A percentile compares a stretch with the other conserved stretches of the same genome.
These are phyloP conservation scores for Ilex paraguariensis DNA, from an alignment of 305 asterid species.

Conservation along the genomic window DNA sequence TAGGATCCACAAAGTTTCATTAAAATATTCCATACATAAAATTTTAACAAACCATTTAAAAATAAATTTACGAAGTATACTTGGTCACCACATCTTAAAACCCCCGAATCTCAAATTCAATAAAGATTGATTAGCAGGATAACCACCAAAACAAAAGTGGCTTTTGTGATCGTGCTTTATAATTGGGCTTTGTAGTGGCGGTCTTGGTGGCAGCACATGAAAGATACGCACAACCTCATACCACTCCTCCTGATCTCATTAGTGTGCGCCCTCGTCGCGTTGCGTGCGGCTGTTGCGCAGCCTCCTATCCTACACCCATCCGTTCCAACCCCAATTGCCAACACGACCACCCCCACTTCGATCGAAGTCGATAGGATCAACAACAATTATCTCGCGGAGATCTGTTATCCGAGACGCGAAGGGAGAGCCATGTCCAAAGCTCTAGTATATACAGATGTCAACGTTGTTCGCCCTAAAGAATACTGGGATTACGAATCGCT, in stretches of 20 bases:
- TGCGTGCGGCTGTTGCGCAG: constrained; percentile 28
- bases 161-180: too few species aligned
- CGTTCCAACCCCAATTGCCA: background rate
- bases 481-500: constrained; percentile 92
- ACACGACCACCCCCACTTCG: too few species aligned
- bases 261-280: constrained; percentile 32
- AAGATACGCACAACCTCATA: constrained; percentile 10
- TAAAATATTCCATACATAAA: too few species aligned
- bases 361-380: too few species aligned
- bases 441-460: constrained; percentile 74
- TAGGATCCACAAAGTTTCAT: too few species aligned
- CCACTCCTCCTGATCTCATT: constrained; percentile 30
- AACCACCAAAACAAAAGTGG: too few species aligned
- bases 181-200: too few species aligned
- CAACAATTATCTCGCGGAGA: background rate
- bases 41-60: too few species aligned
- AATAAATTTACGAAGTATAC: too few species aligned
- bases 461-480: constrained; percentile 73
- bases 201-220: constrained; percentile 13
- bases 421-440: constrained; percentile 67
- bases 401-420: constrained; percentile 16
- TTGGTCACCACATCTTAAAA: too few species aligned
- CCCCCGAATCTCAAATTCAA: too few species aligned
- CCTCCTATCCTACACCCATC: constrained; percentile 21
- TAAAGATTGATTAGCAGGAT: too few species aligned